Base-by-base conservation (phyloP, 2,329 filamentous ascomycete species). In the Calonectria hongkongensis region DNA sequence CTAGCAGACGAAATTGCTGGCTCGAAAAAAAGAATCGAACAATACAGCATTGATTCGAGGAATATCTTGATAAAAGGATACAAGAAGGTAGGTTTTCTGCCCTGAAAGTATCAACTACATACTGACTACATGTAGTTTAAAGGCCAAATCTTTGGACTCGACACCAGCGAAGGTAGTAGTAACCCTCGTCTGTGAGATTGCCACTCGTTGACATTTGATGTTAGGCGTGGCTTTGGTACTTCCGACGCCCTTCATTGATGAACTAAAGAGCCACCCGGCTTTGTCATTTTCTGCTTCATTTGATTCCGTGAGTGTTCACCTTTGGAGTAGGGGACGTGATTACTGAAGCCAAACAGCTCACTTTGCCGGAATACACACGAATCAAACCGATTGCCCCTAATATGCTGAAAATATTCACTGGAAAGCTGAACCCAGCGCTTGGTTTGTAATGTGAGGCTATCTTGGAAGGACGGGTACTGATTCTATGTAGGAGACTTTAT, bases 231-330 rank as follows among this genome's bases (percentile, higher is more conserved):
- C 27, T 12, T 28, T 51, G 48, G 48, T 51, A 15, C 48, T 51
- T 30, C 48, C 48, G 21, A 51, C 48, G 9, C 48, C 27, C 27
- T 51, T 51, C 27, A 51, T 51, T 10, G 48, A 51, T 27, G 48
- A 51, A 25, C 27, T 51, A n/a, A 51, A 51, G 27, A 51, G 48
- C 12, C 48, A 51, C 18, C 48, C 48, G 18, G 48, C 48, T 30
- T 30, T 51, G 48, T 28, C 21, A 25, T 51, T 51, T 28, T 27
- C 48, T 8, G 27, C 48, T 4, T 28, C 48, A 28, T 51, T 51
- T 10, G 48, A 51, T 51, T 28, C 48, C 9, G 48, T 51, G 18
- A 15, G 41, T 43, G 5, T 43, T n/a, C 15, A n/a, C 3, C 3
- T 15, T n/a, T 7, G 8, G 5, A 3, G 16, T 43, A 2, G 18